Conservation (phyloP, 2,329 filamentous ascomycete species). For the Tolypocladium ovalisporum region DNA sequence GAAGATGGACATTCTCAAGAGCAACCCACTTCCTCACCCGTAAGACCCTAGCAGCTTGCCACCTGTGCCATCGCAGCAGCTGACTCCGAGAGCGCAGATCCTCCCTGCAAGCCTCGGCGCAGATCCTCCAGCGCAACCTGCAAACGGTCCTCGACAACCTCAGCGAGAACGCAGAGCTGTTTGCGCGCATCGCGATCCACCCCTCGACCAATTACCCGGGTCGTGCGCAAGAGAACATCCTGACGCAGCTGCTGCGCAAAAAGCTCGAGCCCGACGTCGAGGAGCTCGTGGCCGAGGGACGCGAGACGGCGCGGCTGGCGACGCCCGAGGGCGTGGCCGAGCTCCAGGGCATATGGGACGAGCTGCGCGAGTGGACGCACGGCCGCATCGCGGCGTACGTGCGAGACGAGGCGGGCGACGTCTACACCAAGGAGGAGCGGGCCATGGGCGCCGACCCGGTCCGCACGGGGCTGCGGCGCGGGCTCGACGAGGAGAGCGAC, state of each 20-base stretch:
- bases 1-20: conserved; percentile 46
- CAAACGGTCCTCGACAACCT: conserved; percentile 54
- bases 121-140: conserved; percentile 62
- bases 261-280: conserved; percentile 73
- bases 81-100: conserved; percentile 34
- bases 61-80: not conserved
- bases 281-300: conserved; percentile 57
- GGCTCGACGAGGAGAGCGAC: conserved; percentile 36
- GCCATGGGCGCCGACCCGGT: conserved; percentile 57
- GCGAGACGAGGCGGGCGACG: conserved; percentile 37
- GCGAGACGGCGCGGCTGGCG: conserved; percentile 29
- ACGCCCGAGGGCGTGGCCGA: conserved; percentile 31
- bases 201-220: conserved; percentile 67
- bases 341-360: conserved; percentile 47
- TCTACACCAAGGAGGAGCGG: conserved; percentile 63
- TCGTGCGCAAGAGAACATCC: conserved; percentile 53
- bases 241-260: conserved; percentile 66
- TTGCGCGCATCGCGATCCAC: conserved; percentile 61
- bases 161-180: conserved; percentile 53
- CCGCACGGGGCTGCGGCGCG: conserved; percentile 55
- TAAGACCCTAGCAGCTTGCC: conserved; percentile 23
- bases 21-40: conserved; percentile 58
- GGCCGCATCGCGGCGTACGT: conserved; percentile 30
- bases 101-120: conserved; percentile 60
- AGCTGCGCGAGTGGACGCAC: conserved; percentile 29